Evolutionary conservation across 176 grass and related monocot species (phyloP).

Genomic region (sorghum (Sorghum bicolor)): Sorghum_bicolor_NCBIv3 NC_012875.2:58208501-58209000

Average conservation of each 20-base stretch:
- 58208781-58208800: background rate
- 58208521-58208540: background rate
- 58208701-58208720: constrained; percentile 21
- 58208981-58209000: constrained; percentile 21
- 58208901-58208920: constrained; percentile 39
- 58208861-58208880: background rate
- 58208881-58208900: constrained; percentile 16
- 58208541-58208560: background rate
- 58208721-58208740: background rate
- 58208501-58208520: background rate
- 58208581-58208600: background rate
- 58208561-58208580: background rate
- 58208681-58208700: constrained; percentile 39
- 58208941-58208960: constrained; percentile 46
- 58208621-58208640: background rate
- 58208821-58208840: background rate
- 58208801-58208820: background rate
- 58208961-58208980: constrained; percentile 44
- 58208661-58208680: background rate
- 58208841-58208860: constrained; percentile 15
- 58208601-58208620: background rate
- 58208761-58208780: background rate
- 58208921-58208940: constrained; percentile 55
- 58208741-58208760: background rate
- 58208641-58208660: background rate